Base-by-base conservation (phyloP, 2,329 filamentous ascomycete genomes). In the Cercospora zeae-maydis region DNA sequence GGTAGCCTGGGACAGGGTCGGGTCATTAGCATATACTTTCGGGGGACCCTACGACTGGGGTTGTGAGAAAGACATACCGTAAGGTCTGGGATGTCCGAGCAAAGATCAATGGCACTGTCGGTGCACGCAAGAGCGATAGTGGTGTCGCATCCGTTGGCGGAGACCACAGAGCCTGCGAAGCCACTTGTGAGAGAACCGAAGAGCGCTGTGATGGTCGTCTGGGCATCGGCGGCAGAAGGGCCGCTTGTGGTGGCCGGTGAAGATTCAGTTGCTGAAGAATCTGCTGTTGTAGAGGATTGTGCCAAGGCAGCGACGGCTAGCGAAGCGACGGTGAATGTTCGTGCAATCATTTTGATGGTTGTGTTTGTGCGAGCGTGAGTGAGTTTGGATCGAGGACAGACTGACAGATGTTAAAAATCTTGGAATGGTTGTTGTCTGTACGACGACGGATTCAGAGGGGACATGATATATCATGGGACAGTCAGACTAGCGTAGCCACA, bases 111-210 rank as follows among this genome's bases (percentile, higher is more conserved):
- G n/a, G 45, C 45, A 8, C 14, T 42, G 27, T 57, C 61, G 30
- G 58, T 63, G 34, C 65, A 67, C 3, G 39, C 49, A 30, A 67
- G 54, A 7, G 65, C 65, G 7, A 65, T 24, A 10, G 60, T 62
- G 5, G 63, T 67, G 6, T 65, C 63, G 47, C 65, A 67, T 21
- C 47, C 54, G 36, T 67, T 58, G 9, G 63, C 65, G 24, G 53
- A 47, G 36, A 67, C 54, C 10, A 67, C 51, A 21, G 63, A 59
- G 10, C 52, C 65, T 19, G 49, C 61, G 14, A 60, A 62, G 13
- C 55, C 62, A 19, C 27, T 53, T 30, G 56, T 65, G 13, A 52
- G 31, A 39, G 55, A 21, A n/a, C 59, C 59, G 27, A 65, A 57
- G 7, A 65, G 54, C 16, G 49, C 58, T 33, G 49, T 54, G 58